Conservation (phyloP, 1,139 yeast species). For the Pichia sp. region DNA sequence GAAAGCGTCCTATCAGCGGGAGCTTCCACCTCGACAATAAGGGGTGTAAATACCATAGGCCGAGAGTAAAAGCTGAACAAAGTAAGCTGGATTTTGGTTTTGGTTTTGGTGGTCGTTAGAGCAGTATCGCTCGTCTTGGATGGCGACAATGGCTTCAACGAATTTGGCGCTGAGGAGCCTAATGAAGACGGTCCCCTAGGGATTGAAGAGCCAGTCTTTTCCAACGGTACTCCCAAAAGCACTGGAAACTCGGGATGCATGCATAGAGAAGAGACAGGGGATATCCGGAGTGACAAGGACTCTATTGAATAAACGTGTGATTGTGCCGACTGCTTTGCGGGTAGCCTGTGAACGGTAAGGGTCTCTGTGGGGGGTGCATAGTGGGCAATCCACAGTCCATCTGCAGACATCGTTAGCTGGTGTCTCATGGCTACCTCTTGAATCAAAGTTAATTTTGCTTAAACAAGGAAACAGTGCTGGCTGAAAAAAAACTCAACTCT, state of each 20-base stretch:
- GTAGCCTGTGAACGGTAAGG: not conserved
- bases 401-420: not conserved
- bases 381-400: constrained; percentile 5
- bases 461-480: too few species aligned
- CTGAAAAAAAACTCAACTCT: too few species aligned
- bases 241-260: constrained; percentile 5
- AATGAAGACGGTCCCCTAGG: constrained; percentile 8
- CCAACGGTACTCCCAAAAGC: constrained; percentile 1
- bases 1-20: not conserved
- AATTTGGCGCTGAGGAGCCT: not conserved
- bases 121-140: not conserved
- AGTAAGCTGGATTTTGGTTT: constrained; percentile 1
- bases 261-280: constrained; percentile 2
- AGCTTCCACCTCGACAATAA: constrained; percentile 7
- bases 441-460: not conserved
- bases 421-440: not conserved
- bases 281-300: not conserved
- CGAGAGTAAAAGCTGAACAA: constrained; percentile 2
- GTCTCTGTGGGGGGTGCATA: constrained; percentile 5
- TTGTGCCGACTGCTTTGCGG: not conserved
- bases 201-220: not conserved
- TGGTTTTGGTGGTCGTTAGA: not conserved
- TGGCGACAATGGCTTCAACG: not conserved
- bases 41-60: constrained; percentile 4
- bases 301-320: not conserved